A percentile compares a stretch with the other conserved stretches of the same genome.
Evolutionary conservation across 2,329 filamentous ascomycete species (phyloP).

Genomic region (Leptographium radiaticola): DNA sequence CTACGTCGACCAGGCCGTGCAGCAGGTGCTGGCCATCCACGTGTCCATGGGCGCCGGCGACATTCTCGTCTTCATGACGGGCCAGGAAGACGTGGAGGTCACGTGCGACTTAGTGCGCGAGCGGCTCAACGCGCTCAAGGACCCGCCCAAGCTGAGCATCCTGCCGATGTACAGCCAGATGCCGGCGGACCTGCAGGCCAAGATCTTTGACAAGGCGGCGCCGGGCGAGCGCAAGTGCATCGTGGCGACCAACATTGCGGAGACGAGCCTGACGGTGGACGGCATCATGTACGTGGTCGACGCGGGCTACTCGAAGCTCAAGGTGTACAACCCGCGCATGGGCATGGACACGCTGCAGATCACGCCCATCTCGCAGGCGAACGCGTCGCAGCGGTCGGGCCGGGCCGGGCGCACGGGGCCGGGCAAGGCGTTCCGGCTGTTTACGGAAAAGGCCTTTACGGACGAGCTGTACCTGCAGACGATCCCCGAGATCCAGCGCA

Average conservation of each 20-base stretch:
- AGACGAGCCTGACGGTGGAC: conserved; percentile 94
- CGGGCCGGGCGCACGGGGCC: conserved; percentile 89
- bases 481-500: conserved; percentile 94
- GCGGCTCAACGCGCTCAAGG: conserved; percentile 75
- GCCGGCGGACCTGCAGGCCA: conserved; percentile 94
- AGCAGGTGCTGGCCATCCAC: conserved; percentile 90
- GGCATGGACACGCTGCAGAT: conserved; percentile 98
- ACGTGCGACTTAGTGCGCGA: conserved; percentile 91
- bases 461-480: conserved; percentile 95
- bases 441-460: conserved; percentile 86
- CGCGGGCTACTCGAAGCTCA: conserved; percentile 89
- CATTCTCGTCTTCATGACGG: conserved; percentile 98
- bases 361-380: conserved; percentile 93
- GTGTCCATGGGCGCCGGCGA: conserved; percentile 88
- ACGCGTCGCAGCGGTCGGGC: conserved; percentile 83
- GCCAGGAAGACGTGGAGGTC: conserved; percentile 94
- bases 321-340: conserved; percentile 98
- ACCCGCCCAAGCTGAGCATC: conserved; percentile 88
- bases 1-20: conserved; percentile 93
- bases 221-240: conserved; percentile 94
- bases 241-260: conserved; percentile 95
- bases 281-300: conserved; percentile 99
- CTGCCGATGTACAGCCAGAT: conserved; percentile 98
- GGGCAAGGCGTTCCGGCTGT: conserved; percentile 88
- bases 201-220: conserved; percentile 87